These are phyloP conservation scores for Marasmius oreades DNA, from an alignment of 1,284 basidiomycete genomes.

Conservation along the genomic window DNA sequence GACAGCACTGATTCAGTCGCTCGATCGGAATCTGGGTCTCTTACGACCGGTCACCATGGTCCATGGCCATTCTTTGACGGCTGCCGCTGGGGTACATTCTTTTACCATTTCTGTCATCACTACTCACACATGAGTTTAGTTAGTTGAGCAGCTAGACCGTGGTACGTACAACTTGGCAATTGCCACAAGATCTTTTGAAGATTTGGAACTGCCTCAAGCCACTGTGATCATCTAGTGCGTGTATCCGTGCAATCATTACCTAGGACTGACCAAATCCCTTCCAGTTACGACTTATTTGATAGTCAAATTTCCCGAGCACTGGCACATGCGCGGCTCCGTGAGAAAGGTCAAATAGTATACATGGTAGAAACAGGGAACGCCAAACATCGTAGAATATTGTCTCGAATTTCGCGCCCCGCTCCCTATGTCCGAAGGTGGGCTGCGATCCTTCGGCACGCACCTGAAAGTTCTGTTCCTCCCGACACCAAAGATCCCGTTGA, in stretches of 20 bases:
- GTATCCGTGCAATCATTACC: not conserved
- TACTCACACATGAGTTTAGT: constrained; percentile 29
- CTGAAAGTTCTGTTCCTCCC: constrained; percentile 44
- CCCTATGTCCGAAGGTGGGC: constrained; percentile 44
- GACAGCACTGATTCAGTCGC: constrained; percentile 40
- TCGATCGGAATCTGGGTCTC: constrained; percentile 39
- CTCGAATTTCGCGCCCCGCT: constrained; percentile 29
- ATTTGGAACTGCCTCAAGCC: constrained; percentile 52
- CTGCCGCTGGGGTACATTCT: constrained; percentile 4
- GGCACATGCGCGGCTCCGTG: constrained; percentile 40
- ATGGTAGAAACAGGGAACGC: constrained; percentile 60
- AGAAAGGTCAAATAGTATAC: constrained; percentile 53
- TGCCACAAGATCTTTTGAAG: constrained; percentile 52
- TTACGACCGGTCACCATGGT: constrained; percentile 37
- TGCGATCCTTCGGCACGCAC: constrained; percentile 33
- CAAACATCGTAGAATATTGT: constrained; percentile 47
- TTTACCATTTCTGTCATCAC: constrained; percentile 10
- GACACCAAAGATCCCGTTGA: constrained; percentile 34
- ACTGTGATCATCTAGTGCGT: constrained; percentile 58
- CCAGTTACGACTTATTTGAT: constrained; percentile 60
- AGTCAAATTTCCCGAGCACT: constrained; percentile 58
- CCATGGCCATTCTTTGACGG: constrained; percentile 18
- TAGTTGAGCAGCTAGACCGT: constrained; percentile 43
- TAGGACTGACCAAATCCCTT: constrained; percentile 6
- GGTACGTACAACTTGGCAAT: constrained; percentile 63